A percentile compares a stretch with the other conserved stretches of the same genome.
These are phyloP conservation scores for Linnemannia exigua DNA, from an alignment of 192 early-diverging fungal genomes.

Conservation along the genomic window DNA sequence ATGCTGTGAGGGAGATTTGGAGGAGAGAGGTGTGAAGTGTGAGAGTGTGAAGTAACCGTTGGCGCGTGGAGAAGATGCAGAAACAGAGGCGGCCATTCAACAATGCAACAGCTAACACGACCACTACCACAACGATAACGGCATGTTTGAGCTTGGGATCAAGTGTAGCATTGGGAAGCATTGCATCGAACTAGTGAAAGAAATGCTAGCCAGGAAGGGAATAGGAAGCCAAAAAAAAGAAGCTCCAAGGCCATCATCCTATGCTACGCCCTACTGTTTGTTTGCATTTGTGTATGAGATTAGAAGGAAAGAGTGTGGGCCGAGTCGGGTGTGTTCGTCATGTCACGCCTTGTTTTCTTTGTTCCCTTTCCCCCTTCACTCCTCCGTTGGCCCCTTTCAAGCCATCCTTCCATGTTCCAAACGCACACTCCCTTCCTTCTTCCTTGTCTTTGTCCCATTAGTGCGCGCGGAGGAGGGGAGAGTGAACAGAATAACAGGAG, in stretches of 20 bases:
- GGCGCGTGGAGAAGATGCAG: no score
- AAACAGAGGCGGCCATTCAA: no score
- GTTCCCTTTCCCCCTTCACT: neutral
- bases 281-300: neutral
- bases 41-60: no score
- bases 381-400: neutral
- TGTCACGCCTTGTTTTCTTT: neutral
- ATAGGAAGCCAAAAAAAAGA: neutral
- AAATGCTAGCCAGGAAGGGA: constrained; percentile 5
- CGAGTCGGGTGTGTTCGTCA: neutral
- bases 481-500: neutral
- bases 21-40: no score
- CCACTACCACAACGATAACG: no score
- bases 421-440: neutral
- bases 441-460: neutral
- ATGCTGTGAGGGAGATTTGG: neutral
- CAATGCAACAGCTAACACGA: no score
- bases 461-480: neutral
- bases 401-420: neutral
- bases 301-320: neutral
- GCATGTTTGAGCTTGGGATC: no score
- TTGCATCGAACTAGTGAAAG: neutral
- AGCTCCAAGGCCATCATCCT: neutral
- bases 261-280: neutral
- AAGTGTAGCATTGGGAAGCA: no score